Evolutionary conservation across 306 rosid genomes (phyloP), one percentile per base, ranked within the genome.

Genomic region (Sesbania bispinosa): DNA sequence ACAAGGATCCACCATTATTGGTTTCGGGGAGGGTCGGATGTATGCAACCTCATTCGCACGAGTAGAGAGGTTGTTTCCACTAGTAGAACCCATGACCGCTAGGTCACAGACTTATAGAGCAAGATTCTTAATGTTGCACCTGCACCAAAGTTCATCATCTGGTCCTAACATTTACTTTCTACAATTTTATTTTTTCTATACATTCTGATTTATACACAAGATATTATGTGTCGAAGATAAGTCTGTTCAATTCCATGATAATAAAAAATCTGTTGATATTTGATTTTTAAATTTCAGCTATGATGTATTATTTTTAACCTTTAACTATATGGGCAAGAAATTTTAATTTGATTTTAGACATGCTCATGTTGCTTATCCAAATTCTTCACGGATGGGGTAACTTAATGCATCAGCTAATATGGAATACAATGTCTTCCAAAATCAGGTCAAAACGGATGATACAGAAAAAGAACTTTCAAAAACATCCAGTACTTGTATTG

Each of bases 381-480:
- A 50, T 58, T 48, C 20, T 59, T 33, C 69, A 9, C 51, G 65
- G 74, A 45, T 45, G 38, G 30, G 55, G 38, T 46, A 48, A 41
- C 62, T 62, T 29, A 4, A 33, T 65, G 10, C 55, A 36, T 75
- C 1, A 24, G 48, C 74, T 76, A 65, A 76, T 18, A 51, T 53
- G 64, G 65, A 30, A 65, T 42, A 33, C 60, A 50, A 45, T 30
- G 13, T 52, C 61, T 41, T 77, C 73, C 62, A 68, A 65, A 81
- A 43, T 47, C 80, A 89, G 98, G 89, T 66, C 62, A 67, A 71
- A 51, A 6, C 19, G 9, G 73, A 71, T 61, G 62, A 71, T 81
- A 70, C 68, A 9, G 84, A 73, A 58, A 82, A 79, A 80, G 92
- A 77, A 59, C 77, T 79, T 36, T 71, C 86, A 52, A 83, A 86